These are phyloP conservation scores for Emergomyces pasteurianus DNA, from an alignment of 2,329 filamentous ascomycete genomes.

Conservation along the genomic window DNA sequence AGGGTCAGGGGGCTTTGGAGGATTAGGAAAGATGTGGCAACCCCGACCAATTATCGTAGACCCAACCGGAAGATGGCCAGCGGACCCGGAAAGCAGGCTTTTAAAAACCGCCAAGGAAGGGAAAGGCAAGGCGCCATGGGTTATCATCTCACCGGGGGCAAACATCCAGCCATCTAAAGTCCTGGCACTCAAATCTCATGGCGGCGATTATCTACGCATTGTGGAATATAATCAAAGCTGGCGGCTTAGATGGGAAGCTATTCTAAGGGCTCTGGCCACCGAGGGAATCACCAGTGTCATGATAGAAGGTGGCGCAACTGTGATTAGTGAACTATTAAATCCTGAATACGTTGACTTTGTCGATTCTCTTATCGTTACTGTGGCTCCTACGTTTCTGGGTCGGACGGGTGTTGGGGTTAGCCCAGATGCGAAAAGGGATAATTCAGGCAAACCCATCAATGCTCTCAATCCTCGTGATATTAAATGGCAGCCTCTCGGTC, in stretches of 20 bases:
- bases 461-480: slow-evolving; percentile 56
- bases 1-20: slow-evolving; percentile 46
- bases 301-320: slow-evolving; percentile 75
- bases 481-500: slow-evolving; percentile 64
- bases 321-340: slow-evolving; percentile 72
- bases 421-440: slow-evolving; percentile 47
- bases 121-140: slow-evolving; percentile 59
- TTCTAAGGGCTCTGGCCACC: slow-evolving; percentile 46
- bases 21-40: slow-evolving; percentile 44
- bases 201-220: slow-evolving; percentile 35
- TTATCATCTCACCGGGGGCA: slow-evolving; percentile 45
- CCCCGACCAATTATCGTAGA: slow-evolving; percentile 77
- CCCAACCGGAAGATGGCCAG: slow-evolving; percentile 61
- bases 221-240: slow-evolving; percentile 28
- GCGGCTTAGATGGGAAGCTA: slow-evolving; percentile 51
- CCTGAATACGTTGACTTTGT: slow-evolving; percentile 50
- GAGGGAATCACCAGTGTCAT: slow-evolving; percentile 67
- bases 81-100: slow-evolving; percentile 50
- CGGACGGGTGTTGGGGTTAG: slow-evolving; percentile 67
- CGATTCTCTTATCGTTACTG: slow-evolving; percentile 71
- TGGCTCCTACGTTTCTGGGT: slow-evolving; percentile 85
- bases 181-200: slow-evolving; percentile 34
- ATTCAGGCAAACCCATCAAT: slow-evolving; percentile 42
- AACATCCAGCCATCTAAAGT: slow-evolving; percentile 37
- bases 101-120: slow-evolving; percentile 52